phyloP scores from a whole-genome alignment of 208 protist species.

The Acanthamoeba royreba region DNA sequence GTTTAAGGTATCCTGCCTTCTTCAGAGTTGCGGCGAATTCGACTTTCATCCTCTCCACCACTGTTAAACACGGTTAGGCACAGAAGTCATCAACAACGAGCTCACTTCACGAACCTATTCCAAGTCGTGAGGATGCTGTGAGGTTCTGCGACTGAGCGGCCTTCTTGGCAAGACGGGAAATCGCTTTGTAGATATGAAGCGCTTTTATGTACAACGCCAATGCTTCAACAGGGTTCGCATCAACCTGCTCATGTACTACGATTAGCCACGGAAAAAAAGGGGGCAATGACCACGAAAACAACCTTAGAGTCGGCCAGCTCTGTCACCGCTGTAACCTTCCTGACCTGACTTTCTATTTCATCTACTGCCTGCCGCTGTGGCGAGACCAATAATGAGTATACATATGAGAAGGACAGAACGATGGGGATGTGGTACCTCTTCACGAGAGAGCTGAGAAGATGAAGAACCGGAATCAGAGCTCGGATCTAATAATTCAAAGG shows the following conservation, averaged over 20 bases:
- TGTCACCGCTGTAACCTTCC: background rate
- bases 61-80: background rate
- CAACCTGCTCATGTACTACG: background rate
- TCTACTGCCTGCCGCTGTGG: background rate
- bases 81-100: background rate
- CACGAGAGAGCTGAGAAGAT: background rate
- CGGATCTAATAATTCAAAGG: background rate
- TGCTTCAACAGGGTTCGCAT: background rate
- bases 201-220: slow-evolving; percentile 39
- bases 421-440: background rate
- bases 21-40: background rate
- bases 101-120: background rate
- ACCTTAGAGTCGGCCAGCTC: background rate
- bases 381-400: background rate
- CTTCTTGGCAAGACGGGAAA: background rate
- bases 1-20: slow-evolving; percentile 14
- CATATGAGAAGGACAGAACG: background rate
- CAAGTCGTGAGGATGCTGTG: background rate
- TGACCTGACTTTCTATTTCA: background rate
- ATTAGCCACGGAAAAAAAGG: background rate
- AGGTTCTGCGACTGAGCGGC: background rate
- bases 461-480: background rate
- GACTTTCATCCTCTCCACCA: background rate
- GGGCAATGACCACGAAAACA: background rate
- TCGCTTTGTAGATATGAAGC: background rate